Evolutionary conservation across 2,329 filamentous ascomycete species (phyloP).

Genomic region (Xylaria sp.): DNA sequence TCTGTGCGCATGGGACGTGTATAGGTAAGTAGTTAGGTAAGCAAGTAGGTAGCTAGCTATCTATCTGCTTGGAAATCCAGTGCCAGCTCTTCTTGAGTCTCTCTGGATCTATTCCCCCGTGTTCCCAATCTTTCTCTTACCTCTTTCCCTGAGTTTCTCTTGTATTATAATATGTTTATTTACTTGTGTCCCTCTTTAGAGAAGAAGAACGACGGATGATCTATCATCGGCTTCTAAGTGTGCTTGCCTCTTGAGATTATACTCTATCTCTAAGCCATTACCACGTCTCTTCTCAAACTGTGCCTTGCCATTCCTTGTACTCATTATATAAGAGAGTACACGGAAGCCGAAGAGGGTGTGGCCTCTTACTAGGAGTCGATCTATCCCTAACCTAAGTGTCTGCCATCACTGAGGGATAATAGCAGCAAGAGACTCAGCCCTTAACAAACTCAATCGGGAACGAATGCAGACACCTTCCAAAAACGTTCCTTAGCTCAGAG

Average conservation of each 20-base stretch:
- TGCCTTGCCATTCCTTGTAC: background rate
- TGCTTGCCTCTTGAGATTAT: background rate
- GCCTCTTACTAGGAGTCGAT: background rate
- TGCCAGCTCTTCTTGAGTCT: background rate
- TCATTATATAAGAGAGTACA: background rate
- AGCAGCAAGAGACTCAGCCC: background rate
- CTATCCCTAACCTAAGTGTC: background rate
- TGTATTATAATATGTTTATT: background rate
- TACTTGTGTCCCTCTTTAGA: background rate
- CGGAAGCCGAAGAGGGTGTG: background rate
- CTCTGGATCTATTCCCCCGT: background rate
- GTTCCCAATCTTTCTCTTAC: background rate
- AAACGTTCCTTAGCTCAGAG: background rate
- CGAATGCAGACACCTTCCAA: slow-evolving; percentile 11
- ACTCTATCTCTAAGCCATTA: background rate
- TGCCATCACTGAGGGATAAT: background rate
- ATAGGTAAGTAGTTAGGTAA: too few species aligned
- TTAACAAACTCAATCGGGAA: background rate
- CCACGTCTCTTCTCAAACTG: background rate
- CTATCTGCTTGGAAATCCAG: background rate
- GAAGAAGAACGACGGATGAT: slow-evolving; percentile 3
- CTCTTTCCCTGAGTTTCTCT: slow-evolving; percentile 10
- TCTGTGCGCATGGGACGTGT: background rate
- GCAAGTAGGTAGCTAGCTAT: too few species aligned
- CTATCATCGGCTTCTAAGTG: background rate